Evolutionary conservation across 1,284 basidiomycete genomes (phyloP).

Genomic region (Malassezia brasiliensis): DNA sequence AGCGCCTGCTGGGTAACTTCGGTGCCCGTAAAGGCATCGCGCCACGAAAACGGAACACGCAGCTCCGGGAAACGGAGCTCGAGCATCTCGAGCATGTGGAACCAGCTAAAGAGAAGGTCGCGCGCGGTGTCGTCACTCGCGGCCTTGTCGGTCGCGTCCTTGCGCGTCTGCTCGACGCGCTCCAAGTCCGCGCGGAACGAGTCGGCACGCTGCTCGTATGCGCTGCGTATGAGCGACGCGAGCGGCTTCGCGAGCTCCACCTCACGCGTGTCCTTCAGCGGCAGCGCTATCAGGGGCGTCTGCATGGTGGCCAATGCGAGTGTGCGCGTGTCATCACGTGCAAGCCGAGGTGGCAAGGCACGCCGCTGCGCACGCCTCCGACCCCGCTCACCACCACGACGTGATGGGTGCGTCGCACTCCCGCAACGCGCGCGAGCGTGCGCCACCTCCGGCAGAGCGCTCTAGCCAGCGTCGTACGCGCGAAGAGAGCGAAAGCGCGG

Average conservation of each 20-base stretch:
- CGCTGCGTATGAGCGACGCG: conserved; percentile 72
- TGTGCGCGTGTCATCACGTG: not conserved
- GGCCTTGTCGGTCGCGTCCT: conserved; percentile 91
- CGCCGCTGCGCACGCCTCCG: too few relatives aligned
- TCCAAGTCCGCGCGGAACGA: conserved; percentile 74
- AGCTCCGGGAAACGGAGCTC: conserved; percentile 95
- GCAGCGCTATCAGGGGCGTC: conserved; percentile 52
- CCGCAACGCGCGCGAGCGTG: conserved; percentile 5
- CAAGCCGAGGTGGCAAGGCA: not conserved
- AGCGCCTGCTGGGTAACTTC: conserved; percentile 87
- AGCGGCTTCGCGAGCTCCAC: conserved; percentile 87
- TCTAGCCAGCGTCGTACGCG: conserved; percentile 2
- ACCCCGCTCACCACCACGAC: not conserved
- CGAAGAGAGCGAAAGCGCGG: conserved; percentile 1
- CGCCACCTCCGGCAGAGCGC: not conserved
- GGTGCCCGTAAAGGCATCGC: conserved; percentile 86
- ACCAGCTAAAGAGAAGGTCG: conserved; percentile 96
- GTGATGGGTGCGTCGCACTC: conserved; percentile 17
- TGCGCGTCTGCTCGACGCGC: conserved; percentile 73
- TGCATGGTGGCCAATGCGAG: conserved; percentile 27
- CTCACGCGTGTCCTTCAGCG: conserved; percentile 54
- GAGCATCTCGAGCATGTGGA: conserved; percentile 93
- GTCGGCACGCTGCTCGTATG: conserved; percentile 86
- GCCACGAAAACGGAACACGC: conserved; percentile 85
- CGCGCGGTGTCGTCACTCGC: conserved; percentile 59